Evolutionary conservation across 2,329 filamentous ascomycete genomes (phyloP), one percentile per base, ranked within the genome.

Genomic region (Chaetomiaceae sp.): DNA sequence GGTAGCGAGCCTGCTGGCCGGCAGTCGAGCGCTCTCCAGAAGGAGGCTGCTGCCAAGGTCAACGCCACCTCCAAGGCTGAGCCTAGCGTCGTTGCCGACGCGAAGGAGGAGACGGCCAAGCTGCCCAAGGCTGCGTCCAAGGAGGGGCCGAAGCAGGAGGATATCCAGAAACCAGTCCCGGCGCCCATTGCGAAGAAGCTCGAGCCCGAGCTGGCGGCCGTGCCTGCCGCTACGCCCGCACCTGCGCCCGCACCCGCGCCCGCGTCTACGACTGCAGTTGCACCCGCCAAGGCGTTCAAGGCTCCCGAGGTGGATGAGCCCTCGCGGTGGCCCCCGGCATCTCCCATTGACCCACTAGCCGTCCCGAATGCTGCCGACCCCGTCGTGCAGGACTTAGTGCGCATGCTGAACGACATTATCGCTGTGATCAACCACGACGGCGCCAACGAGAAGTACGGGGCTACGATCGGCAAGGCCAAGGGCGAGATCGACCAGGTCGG

Each of bases 391-490:
- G 90, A 97, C 65, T 78, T 99, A 5, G 90, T 95, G 55, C 92
- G 89, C 74, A 92, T 96, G 73, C 80, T 99, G 63, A 99, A 99
- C 73, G 90, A 95, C 70, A 86, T 99, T 64, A 96, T 99, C 66
- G 85, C 89, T 8, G 89, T 95, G 42, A 85, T 96, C 68, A 96
- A 96, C 69, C 87, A 88, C 53, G 92, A 96, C 68, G 82, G 86
- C 56, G 82, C 89, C 53, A 82, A 86, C 58, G 79, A 79, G 61
- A 90, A 87, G 69, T 96, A 94, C 72, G 84, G 82, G 48, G 79
- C 81, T 2, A 86, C 90, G 1, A 84, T 99, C 54, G 75, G 80
- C 62, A 91, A 94, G 75, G 91, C 92, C 58, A 97, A 96, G 78
- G 76, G 79, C 48, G 87, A 95, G 61, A 77, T 97, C 47, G 73